These are phyloP conservation scores for Vicia sativa DNA, from an alignment of 306 rosid species.

Conservation along the genomic window DNA sequence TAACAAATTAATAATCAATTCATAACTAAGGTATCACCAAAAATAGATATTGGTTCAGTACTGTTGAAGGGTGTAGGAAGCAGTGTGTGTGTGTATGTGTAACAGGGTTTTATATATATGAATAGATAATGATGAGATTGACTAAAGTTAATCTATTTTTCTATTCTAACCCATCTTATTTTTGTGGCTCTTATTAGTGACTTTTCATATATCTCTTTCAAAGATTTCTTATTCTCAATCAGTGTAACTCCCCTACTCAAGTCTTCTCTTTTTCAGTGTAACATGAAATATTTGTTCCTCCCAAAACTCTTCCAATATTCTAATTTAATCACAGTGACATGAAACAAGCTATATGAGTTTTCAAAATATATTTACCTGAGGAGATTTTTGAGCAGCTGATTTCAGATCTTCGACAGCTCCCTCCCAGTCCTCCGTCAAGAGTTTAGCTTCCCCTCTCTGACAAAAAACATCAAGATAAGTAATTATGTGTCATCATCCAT, in stretches of 20 bases:
- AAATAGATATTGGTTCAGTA: neutral
- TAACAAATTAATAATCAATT: neutral
- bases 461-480: constrained; percentile 37
- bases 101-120: no score
- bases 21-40: neutral
- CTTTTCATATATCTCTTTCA: neutral
- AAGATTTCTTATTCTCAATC: constrained; percentile 11
- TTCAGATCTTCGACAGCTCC: constrained; percentile 95
- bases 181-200: no score
- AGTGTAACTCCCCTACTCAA: constrained; percentile 9
- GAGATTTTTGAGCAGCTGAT: constrained; percentile 90
- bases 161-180: neutral
- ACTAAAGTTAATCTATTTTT: neutral
- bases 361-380: constrained; percentile 58
- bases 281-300: constrained; percentile 26
- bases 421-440: constrained; percentile 92
- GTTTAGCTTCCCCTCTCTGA: constrained; percentile 98
- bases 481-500: constrained; percentile 12
- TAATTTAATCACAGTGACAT: constrained; percentile 29
- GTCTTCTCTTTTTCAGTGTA: constrained; percentile 1
- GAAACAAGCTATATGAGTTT: constrained; percentile 23
- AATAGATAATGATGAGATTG: neutral
- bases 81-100: no score
- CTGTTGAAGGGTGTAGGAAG: no score
- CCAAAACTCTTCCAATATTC: neutral